phyloP scores from a whole-genome alignment of 176 grass and related monocot genomes.

The Dactylis glomerata region DNA sequence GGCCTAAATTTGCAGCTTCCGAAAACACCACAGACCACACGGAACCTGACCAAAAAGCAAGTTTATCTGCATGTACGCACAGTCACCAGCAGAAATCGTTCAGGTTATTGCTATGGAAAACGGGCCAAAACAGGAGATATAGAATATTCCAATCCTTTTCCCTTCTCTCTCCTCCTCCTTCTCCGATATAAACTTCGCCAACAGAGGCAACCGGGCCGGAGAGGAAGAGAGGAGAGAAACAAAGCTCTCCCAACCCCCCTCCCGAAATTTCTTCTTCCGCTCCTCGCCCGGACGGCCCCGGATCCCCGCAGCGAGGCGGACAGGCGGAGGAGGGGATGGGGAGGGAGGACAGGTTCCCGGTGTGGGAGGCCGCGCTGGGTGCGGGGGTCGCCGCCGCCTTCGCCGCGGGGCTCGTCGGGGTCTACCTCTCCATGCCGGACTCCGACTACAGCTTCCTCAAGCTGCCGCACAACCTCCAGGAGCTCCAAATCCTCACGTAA shows the following conservation, averaged over 20 bases:
- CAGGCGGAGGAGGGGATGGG: conserved; percentile 44
- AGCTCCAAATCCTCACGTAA: conserved; percentile 90
- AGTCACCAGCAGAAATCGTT: not conserved
- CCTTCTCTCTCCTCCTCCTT: not conserved
- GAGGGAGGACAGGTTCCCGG: conserved; percentile 54
- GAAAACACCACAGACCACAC: not conserved
- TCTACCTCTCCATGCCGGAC: conserved; percentile 92
- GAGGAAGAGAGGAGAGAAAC: conserved; percentile 24
- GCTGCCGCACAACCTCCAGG: conserved; percentile 59
- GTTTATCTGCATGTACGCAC: conserved; percentile 33
- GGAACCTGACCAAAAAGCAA: conserved; percentile 31
- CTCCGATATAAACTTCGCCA: conserved; percentile 47
- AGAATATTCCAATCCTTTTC: conserved; percentile 37
- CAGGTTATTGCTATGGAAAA: not conserved
- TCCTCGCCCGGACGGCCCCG: conserved; percentile 34
- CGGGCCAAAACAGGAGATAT: not conserved
- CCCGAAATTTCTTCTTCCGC: conserved; percentile 6
- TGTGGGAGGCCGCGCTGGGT: conserved; percentile 70
- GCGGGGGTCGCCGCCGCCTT: conserved; percentile 58
- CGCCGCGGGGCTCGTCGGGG: conserved; percentile 61
- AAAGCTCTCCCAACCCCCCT: conserved; percentile 36
- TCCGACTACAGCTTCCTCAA: conserved; percentile 74
- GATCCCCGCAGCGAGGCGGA: conserved; percentile 7
- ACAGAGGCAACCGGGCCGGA: conserved; percentile 21
- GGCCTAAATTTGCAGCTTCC: not conserved